Base-by-base conservation (phyloP, 1,284 basidiomycete species). In the Heliocybe sulcata region DNA sequence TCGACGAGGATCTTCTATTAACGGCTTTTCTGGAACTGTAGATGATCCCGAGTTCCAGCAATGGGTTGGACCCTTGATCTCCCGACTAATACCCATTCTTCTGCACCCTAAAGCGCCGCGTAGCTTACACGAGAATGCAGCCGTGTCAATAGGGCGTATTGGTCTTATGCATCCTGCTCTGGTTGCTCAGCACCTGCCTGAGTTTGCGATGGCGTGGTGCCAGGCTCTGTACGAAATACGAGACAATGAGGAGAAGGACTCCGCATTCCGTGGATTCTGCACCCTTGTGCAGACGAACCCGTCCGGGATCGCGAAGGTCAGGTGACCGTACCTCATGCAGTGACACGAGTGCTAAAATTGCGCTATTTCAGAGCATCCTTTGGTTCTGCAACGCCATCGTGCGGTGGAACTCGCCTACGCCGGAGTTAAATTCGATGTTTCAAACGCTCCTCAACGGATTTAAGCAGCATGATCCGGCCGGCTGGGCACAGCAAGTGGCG, bases 191-290 rank as follows among this genome's bases (percentile, higher is more conserved):
- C 89, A 95, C 64, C 77, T 98, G 45, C 82, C 85, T 4, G 87
- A 92, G 60, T 99, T 97, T 69, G 93, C 94, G 9, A 90, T 94
- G 69, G 86, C 90, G 10, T 99, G 97, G 97, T 98, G 96, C 71
- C 90, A 94, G 63, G 94, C 96, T 8, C 73, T 99, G 56, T 95
- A 95, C 72, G 97, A 99, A 70, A 99, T 99, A 69, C 90, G 97
- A 63, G 97, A 99, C 68, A 99, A 99, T 66, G 96, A 99, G 63
- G 97, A 99, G 76, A 99, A 99, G 74, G 97, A 98, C 67, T 97
- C 94, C n/a, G 97, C 97, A 3, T 99, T 99, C 82, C 80, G 94
- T 56, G 97, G 97, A 1, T 82, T 99, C 64, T 99, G 97, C 73
- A 93, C 93, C 54, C 87, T 98, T 58, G 94, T 99, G 60, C 91